Evolutionary conservation across 1,284 basidiomycete species (phyloP).

Genomic region (Leccinum olivaceoglutinosum): DNA sequence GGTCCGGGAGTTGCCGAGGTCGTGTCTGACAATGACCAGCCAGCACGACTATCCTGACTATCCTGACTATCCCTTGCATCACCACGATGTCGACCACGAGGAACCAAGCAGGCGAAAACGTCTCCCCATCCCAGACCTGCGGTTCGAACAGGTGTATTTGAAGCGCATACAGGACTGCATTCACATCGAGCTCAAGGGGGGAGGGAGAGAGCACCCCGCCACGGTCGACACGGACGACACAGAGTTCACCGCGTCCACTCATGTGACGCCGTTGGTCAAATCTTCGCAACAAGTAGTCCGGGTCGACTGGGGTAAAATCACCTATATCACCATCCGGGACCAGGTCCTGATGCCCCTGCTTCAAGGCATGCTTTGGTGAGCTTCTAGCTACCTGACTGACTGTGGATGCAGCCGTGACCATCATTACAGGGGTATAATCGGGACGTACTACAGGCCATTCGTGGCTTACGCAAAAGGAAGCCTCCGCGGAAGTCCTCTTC

Average conservation of each 20-base stretch:
- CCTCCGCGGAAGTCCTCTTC: constrained; percentile 13
- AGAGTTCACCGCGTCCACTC: constrained; percentile 12
- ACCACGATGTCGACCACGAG: constrained; percentile 14
- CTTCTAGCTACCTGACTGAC: not conserved
- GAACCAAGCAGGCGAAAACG: constrained; percentile 22
- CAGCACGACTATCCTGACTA: constrained; percentile 14
- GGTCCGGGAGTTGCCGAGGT: constrained; percentile 17
- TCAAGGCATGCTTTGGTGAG: constrained; percentile 68
- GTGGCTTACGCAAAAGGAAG: constrained; percentile 24
- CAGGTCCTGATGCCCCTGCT: constrained; percentile 63
- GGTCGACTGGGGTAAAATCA: constrained; percentile 54
- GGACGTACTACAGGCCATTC: constrained; percentile 31
- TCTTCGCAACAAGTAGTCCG: constrained; percentile 34
- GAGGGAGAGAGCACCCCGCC: constrained; percentile 15
- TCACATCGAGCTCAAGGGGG: constrained; percentile 34
- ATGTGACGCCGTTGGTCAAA: constrained; percentile 20
- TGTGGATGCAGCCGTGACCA: constrained; percentile 3
- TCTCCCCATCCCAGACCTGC: constrained; percentile 60
- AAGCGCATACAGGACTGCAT: constrained; percentile 54
- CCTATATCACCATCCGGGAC: constrained; percentile 62
- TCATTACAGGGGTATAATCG: constrained; percentile 29
- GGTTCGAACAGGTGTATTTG: constrained; percentile 67
- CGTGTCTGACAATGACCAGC: constrained; percentile 22
- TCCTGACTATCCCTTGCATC: constrained; percentile 17
- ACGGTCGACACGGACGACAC: constrained; percentile 16